Conservation (phyloP, 805 yeast genomes). For the Ogataea ramenticola region DNA sequence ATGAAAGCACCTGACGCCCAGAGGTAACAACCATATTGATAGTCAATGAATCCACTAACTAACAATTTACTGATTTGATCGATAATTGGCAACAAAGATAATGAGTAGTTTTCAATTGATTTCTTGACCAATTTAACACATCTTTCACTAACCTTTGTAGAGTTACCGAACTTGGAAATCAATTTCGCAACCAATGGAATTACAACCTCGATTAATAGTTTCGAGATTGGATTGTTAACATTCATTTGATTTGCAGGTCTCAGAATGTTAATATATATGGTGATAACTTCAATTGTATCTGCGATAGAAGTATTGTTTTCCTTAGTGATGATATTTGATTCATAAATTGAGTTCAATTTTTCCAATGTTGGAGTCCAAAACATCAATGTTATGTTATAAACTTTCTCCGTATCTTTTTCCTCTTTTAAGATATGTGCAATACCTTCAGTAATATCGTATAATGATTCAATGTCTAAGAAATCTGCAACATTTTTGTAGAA, state of each 20-base stretch:
- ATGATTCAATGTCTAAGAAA: slow-evolving; percentile 58
- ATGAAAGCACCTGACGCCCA: slow-evolving; percentile 86
- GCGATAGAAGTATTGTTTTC: slow-evolving; percentile 44
- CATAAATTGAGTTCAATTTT: slow-evolving; percentile 26
- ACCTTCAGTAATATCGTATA: slow-evolving; percentile 82
- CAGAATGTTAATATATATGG: slow-evolving; percentile 52
- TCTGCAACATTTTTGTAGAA: slow-evolving; percentile 55
- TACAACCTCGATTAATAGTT: slow-evolving; percentile 40
- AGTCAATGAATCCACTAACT: slow-evolving; percentile 60
- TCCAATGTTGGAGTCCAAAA: slow-evolving; percentile 63
- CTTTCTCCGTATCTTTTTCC: slow-evolving; percentile 40
- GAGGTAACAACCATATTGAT: slow-evolving; percentile 72
- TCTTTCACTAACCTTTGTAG: slow-evolving; percentile 66
- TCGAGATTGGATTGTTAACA: slow-evolving; percentile 42
- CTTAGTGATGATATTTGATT: slow-evolving; percentile 17
- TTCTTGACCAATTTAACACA: slow-evolving; percentile 60
- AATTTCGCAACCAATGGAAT: slow-evolving; percentile 53
- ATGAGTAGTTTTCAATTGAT: slow-evolving; percentile 55
- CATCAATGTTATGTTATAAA: slow-evolving; percentile 47
- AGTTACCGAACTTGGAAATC: slow-evolving; percentile 48
- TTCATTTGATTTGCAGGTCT: slow-evolving; percentile 34
- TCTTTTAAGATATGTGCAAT: slow-evolving; percentile 73
- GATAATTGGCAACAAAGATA: slow-evolving; percentile 50
- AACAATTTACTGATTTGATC: slow-evolving; percentile 59
- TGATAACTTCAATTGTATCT: slow-evolving; percentile 65